Evolutionary conservation across 2,329 filamentous ascomycete species (phyloP).

Genomic region (Pleomassaria siparia): DNA sequence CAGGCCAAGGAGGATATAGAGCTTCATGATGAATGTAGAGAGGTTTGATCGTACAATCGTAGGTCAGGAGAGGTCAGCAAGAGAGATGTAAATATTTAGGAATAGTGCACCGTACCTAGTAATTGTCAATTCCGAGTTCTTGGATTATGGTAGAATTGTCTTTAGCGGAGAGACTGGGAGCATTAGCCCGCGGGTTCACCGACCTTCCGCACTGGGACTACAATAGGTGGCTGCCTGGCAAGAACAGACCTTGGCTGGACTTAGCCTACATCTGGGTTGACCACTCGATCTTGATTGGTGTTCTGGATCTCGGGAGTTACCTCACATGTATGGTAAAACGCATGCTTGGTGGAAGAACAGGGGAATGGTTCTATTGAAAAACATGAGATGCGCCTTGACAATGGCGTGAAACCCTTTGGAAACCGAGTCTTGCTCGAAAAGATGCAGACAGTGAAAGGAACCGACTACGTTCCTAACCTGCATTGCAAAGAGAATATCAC

Average conservation of each 20-base stretch:
- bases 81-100: background rate
- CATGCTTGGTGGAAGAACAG: no score
- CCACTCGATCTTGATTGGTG: no score
- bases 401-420: no score
- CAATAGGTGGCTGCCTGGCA: background rate
- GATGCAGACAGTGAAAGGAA: no score
- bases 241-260: background rate
- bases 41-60: no score
- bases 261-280: background rate
- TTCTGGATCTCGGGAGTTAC: no score
- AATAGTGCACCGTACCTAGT: background rate
- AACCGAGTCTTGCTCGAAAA: no score
- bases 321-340: no score
- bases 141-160: background rate
- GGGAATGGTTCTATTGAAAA: no score
- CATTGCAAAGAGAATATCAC: no score
- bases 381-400: no score
- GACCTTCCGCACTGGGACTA: background rate
- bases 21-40: constrained; percentile 21
- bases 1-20: constrained; percentile 20
- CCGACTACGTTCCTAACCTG: no score
- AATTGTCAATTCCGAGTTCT: background rate
- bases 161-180: background rate
- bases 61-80: background rate
- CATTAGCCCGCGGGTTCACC: background rate